Conservation (phyloP, 768 basidiomycete genomes). For the Rhizopogon vinicolor region DNA sequence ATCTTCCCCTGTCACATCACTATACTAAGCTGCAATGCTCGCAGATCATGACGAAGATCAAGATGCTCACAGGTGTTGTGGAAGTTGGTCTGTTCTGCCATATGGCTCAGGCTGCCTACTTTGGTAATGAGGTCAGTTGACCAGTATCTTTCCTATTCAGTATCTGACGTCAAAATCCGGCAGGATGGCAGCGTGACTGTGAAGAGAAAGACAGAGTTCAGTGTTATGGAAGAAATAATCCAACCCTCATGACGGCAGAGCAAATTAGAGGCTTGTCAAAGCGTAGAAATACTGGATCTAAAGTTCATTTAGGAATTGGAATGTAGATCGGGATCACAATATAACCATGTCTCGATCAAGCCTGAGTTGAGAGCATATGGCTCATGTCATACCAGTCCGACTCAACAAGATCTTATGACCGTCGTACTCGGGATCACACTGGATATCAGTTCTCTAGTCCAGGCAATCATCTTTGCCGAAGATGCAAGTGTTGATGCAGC, state of each 20-base stretch:
- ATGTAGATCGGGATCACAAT: background rate
- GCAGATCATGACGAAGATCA: conserved; percentile 76
- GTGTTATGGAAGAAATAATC: conserved; percentile 17
- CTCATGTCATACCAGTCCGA: too few relatives aligned
- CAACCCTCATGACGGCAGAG: background rate
- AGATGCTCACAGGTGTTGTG: conserved; percentile 96
- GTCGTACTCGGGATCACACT: too few relatives aligned
- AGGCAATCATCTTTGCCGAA: too few relatives aligned
- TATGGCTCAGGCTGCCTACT: conserved; percentile 95
- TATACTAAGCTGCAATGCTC: background rate
- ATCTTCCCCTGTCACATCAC: background rate
- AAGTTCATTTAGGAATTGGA: background rate
- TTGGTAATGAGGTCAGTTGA: conserved; percentile 70
- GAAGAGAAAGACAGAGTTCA: conserved; percentile 31
- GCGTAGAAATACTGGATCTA: too few relatives aligned
- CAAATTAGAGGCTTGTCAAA: background rate
- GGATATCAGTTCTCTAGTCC: too few relatives aligned
- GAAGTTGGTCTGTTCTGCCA: conserved; percentile 97
- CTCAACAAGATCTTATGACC: too few relatives aligned
- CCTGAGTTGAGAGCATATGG: too few relatives aligned
- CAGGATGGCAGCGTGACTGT: conserved; percentile 72
- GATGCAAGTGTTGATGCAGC: too few relatives aligned
- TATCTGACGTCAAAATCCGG: background rate
- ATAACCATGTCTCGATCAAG: background rate
- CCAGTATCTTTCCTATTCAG: background rate